Evolutionary conservation across 148 eudicot species (phyloP).

Genomic region (Nepenthes gracilis): DNA sequence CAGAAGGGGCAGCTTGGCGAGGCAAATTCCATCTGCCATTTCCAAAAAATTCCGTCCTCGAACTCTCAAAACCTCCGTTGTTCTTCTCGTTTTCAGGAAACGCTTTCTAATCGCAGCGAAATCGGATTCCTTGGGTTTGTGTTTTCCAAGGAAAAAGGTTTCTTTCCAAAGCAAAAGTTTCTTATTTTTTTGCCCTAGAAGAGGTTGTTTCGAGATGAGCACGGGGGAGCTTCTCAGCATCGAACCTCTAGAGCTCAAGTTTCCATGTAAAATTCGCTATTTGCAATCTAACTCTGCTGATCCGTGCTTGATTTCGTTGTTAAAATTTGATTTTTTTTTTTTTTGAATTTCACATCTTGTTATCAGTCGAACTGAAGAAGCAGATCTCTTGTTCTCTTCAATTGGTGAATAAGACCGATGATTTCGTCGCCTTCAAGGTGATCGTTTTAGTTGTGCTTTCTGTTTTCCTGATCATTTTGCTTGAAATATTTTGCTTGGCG

Average conservation of each 20-base stretch:
- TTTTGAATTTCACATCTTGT: slow-evolving; percentile 5
- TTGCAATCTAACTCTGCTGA: too few relatives aligned
- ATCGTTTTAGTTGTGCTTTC: neutral
- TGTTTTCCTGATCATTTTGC: neutral
- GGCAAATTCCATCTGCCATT: too few relatives aligned
- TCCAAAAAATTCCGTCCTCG: too few relatives aligned
- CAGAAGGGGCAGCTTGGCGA: too few relatives aligned
- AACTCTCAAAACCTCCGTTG: too few relatives aligned
- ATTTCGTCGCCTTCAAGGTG: slow-evolving; percentile 88
- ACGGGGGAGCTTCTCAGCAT: slow-evolving; percentile 60
- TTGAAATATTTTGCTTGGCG: neutral
- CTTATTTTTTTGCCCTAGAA: too few relatives aligned
- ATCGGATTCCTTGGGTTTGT: too few relatives aligned
- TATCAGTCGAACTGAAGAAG: slow-evolving; percentile 79
- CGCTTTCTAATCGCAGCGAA: too few relatives aligned
- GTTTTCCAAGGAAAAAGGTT: too few relatives aligned
- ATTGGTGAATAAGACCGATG: slow-evolving; percentile 57
- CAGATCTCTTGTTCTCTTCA: slow-evolving; percentile 81
- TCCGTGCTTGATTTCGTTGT: too few relatives aligned
- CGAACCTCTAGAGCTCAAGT: slow-evolving; percentile 76
- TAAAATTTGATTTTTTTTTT: neutral
- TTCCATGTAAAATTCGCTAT: slow-evolving; percentile 31
- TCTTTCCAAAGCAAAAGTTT: too few relatives aligned
- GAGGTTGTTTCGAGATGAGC: slow-evolving; percentile 34
- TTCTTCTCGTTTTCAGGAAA: too few relatives aligned